Base-by-base conservation (phyloP, 2,329 filamentous ascomycete genomes). In the Tolypocladium amazonense region DNA sequence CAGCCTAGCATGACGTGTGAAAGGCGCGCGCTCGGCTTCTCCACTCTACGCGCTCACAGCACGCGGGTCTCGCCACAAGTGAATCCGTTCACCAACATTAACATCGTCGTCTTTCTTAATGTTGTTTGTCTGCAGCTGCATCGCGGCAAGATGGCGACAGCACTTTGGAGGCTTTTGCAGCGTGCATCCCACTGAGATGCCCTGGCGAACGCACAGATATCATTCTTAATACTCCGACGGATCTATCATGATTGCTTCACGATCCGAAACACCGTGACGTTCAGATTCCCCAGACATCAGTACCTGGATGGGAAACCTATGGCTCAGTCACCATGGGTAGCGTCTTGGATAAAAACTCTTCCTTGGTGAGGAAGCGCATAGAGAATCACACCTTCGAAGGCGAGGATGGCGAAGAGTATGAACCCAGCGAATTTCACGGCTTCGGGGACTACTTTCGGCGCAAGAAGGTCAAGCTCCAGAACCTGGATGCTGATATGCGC, bases 391-490 rank as follows among this genome's bases (percentile, higher is more conserved):
- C 80, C 2, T 97, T 97, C 71, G 79, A 87, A 2, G 81, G 89
- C 68, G 92, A 97, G 71, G 82, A 83, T 30, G 93, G 94, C 60
- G 93, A 97, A 60, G 95, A 99, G 72, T 99, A 99, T 72, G 86
- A 88, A 61, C 84, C 81, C 2, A 97, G 92, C 63, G 84, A 83
- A 58, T 99, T 97, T 73, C 90, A 91, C 33, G 93, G 92, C 11
- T 95, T 97, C 68, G 76, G 80, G 30, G 93, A 97, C 69, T 99
- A 97, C 73, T 95, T 97, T 71, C 83, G 92, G 56, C 87, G 92
- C 59, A 99, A 99, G 79, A 97, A 96, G 79, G 86, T 96, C 73
- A 99, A 99, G 71, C 81, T 99, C 4, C 94, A 97, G 73, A 99
- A 99, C 69, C 83, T 94, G 37, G 94, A 99, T 74, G 87, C 86